Evolutionary conservation across 176 grass and related monocot genomes (phyloP), one percentile per base, ranked within the genome.

Genomic region (Metroxylon sagu): DNA sequence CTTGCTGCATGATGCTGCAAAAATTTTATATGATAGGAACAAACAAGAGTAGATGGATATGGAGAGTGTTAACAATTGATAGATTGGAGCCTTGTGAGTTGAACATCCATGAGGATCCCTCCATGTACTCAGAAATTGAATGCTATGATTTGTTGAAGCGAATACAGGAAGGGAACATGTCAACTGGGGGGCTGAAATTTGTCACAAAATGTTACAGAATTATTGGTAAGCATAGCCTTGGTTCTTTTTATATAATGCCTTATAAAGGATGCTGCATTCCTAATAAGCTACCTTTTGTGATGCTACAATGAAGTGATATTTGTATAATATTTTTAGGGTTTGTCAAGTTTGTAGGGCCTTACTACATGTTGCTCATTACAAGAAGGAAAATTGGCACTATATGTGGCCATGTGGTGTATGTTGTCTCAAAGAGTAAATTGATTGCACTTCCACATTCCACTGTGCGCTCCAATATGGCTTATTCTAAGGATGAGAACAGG

Each of bases 401-500:
- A 35, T 93, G 84, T 4, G 74, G 88, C 43, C 87, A 98, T 77
- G 80, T 73, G 50, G 74, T 98, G 50, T 93, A 93, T 86, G 77
- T 76, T 12, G 56, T 98, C 30, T 66, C 58, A 74, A 98, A 93
- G 76, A 93, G 81, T 1, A 85, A 93, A 83, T 69, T 92, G 71
- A 93, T 93, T 4, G 48, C 79, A 66, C 51, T 98, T 75, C 85
- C 94, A 81, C 79, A 89, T 76, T 80, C 80, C 66, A 79, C 79
- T 71, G 80, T 93, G 60, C 80, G 70, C 71, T 84, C 82, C 54
- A 76, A 81, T 69, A 76, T 92, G 84, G 84, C 82, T 64, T 83
- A 86, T 83, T 98, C 84, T 83, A 98, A 89, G 79, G 94, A 98
- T 88, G 94, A 98, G 78, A 93, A 98, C 88, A 98, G 94, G 94